phyloP scores from a whole-genome alignment of 345 rosid genomes.

The Salix dunnii region DNA sequence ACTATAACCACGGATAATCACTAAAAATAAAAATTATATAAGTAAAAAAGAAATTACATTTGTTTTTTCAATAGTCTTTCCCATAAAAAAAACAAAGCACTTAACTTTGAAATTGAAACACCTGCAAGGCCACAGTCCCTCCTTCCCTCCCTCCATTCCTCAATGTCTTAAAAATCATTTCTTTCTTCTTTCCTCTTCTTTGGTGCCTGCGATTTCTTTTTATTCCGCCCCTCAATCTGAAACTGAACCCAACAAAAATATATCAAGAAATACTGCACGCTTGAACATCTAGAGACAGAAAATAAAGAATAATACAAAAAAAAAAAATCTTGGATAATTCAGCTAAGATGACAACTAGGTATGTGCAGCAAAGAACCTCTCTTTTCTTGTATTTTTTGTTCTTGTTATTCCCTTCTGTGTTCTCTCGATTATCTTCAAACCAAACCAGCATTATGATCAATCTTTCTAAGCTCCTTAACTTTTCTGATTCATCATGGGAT shows the following conservation, averaged over 20 bases:
- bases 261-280: neutral
- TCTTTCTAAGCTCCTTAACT: slow-evolving; percentile 28
- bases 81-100: neutral
- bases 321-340: neutral
- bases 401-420: slow-evolving; percentile 21
- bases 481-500: slow-evolving; percentile 38
- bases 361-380: neutral
- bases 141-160: slow-evolving; percentile 6
- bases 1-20: too few species aligned
- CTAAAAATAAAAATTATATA: too few species aligned
- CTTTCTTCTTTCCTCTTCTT: slow-evolving; percentile 14
- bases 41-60: too few species aligned
- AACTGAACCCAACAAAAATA: neutral
- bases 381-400: slow-evolving; percentile 10
- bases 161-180: slow-evolving; percentile 8
- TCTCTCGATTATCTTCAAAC: slow-evolving; percentile 30
- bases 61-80: neutral
- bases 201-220: neutral
- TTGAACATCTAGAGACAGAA: neutral
- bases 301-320: neutral
- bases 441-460: slow-evolving; percentile 44
- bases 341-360: slow-evolving; percentile 16
- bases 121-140: too few species aligned
- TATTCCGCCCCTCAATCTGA: neutral
- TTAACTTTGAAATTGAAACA: neutral